Percentiles rank a stretch among this genome's conserved stretches.
phyloP scores from a whole-genome alignment of 768 basidiomycete species.

The Psilocybe cyanescens region DNA sequence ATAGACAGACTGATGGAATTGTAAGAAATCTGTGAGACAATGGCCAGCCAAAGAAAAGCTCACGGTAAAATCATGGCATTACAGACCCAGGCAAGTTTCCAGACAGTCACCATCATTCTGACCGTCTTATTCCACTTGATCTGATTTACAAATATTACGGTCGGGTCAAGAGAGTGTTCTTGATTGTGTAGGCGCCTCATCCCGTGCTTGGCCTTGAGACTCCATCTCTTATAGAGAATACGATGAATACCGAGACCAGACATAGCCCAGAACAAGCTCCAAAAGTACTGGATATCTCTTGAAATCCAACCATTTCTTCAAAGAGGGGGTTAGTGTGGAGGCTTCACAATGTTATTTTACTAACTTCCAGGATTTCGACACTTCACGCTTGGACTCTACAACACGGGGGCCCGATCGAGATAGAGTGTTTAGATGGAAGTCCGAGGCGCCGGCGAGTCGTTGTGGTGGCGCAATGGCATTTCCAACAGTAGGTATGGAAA shows the following conservation, averaged over 20 bases:
- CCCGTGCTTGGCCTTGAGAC: neutral
- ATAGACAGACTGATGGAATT: neutral
- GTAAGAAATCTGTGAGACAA: neutral
- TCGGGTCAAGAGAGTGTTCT: neutral
- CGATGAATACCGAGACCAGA: neutral
- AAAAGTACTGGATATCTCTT: neutral
- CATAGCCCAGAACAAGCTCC: neutral
- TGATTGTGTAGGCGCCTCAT: neutral
- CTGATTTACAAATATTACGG: neutral
- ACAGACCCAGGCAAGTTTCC: neutral
- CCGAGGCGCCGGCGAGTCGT: no score
- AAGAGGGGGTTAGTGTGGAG: no score
- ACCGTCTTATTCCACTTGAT: neutral
- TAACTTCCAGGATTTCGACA: no score
- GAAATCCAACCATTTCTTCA: no score
- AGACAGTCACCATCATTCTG: neutral
- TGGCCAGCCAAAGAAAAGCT: neutral
- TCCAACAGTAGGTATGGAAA: no score
- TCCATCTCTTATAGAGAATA: neutral
- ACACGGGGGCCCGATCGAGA: no score
- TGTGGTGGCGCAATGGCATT: no score
- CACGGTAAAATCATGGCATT: slow-evolving; percentile 3
- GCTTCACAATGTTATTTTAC: no score
- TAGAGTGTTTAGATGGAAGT: no score
- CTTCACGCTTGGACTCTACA: no score